Conservation (phyloP, 768 basidiomycete genomes). For the Udeniomyces megalosporus region DNA sequence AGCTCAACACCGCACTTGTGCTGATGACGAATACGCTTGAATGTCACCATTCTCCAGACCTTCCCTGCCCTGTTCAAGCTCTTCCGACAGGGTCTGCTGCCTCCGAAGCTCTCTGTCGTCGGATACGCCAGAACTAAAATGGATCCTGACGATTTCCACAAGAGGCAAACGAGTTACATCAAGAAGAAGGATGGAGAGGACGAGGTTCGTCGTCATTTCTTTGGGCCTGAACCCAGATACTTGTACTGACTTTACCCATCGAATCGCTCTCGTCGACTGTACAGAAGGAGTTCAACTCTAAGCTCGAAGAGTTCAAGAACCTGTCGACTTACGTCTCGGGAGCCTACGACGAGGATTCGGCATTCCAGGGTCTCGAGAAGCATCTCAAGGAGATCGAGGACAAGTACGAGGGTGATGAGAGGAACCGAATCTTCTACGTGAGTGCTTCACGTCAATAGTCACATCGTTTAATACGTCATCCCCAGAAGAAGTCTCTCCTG, state of each 20-base stretch:
- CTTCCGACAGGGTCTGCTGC: constrained; percentile 62
- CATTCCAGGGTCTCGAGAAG: constrained; percentile 61
- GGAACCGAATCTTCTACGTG: constrained; percentile 66
- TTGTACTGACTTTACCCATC: neutral
- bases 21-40: neutral
- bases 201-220: constrained; percentile 23
- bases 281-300: constrained; percentile 33
- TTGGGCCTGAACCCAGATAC: neutral
- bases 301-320: constrained; percentile 70
- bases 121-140: constrained; percentile 96
- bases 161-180: constrained; percentile 69
- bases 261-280: neutral
- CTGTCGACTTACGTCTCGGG: constrained; percentile 69
- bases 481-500: no score
- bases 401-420: constrained; percentile 40
- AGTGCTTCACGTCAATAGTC: neutral
- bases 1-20: neutral
- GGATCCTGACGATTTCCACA: constrained; percentile 64
- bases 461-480: neutral
- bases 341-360: constrained; percentile 65
- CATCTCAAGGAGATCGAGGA: constrained; percentile 65
- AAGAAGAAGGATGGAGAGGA: constrained; percentile 54
- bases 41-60: constrained; percentile 42
- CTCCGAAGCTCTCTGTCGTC: constrained; percentile 69
- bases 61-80: constrained; percentile 89